Percentiles rank a stretch among this genome's conserved stretches.
Evolutionary conservation across 2,329 filamentous ascomycete species (phyloP).

Genomic region (Chaetomiaceae sp.): DNA sequence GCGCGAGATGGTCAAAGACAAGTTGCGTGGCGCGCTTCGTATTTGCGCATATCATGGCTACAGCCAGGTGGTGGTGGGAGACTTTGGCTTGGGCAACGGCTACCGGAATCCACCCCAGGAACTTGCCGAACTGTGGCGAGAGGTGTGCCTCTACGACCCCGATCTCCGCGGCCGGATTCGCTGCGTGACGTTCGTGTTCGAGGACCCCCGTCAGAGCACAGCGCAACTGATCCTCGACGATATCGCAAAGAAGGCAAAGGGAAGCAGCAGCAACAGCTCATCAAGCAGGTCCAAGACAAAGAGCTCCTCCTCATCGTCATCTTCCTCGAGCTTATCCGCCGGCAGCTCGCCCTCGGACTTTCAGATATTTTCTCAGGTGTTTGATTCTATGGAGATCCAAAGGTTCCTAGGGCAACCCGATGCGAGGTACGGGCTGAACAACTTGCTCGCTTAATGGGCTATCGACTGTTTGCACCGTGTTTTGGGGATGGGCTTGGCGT

Average conservation of each 20-base stretch:
- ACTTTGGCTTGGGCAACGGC: constrained; percentile 58
- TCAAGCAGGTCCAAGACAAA: constrained; percentile 30
- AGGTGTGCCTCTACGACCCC: constrained; percentile 56
- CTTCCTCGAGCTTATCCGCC: constrained; percentile 27
- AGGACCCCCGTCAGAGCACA: constrained; percentile 50
- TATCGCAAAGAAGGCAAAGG: constrained; percentile 45
- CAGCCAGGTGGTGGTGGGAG: constrained; percentile 53
- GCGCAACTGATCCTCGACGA: constrained; percentile 48
- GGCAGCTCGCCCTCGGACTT: constrained; percentile 36
- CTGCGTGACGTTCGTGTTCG: constrained; percentile 59
- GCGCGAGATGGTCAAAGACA: constrained; percentile 64
- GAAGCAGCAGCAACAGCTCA: constrained; percentile 21
- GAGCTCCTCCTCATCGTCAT: constrained; percentile 27
- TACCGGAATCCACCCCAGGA: constrained; percentile 60
- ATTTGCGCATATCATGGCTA: constrained; percentile 60
- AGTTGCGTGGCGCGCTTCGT: constrained; percentile 63
- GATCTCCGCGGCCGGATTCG: constrained; percentile 57
- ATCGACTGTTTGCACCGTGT: background rate
- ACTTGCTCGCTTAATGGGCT: constrained; percentile 36
- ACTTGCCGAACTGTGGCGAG: constrained; percentile 59
- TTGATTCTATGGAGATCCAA: constrained; percentile 44
- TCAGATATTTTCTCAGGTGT: constrained; percentile 49
- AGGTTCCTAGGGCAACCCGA: constrained; percentile 46
- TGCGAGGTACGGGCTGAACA: constrained; percentile 48
- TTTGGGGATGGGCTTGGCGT: background rate